Base-by-base conservation (phyloP, 2,329 filamentous ascomycete species). In the Fusarium mexicanum region DNA sequence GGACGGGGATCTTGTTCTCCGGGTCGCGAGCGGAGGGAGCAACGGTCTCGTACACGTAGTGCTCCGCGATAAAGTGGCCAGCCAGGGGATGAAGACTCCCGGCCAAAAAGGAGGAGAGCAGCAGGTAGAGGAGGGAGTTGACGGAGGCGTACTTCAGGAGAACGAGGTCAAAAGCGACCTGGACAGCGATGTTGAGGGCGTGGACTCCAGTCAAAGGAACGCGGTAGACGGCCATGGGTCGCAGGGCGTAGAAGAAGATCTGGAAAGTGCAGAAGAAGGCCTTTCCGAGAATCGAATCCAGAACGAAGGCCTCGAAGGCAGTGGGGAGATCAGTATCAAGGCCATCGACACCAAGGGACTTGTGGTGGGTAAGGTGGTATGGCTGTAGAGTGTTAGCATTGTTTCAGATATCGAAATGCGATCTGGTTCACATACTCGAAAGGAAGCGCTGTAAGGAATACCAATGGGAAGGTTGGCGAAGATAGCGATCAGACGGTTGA, bases 201-300 rank as follows among this genome's bases (percentile, higher is more conserved):
- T 98, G 95, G 66, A 98, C 91, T 80, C 88, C 89, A 60, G 96
- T 98, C 82, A 98, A 90, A 43, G 96, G 94, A 10, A 98, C 89
- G 78, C 91, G 90, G 88, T 98, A 98, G 77, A 99, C 90, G 84
- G 95, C 92, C 93, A 98, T 98, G 70, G 96, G 96, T 22, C 96
- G 94, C 58, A 99, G 84, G 79, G 96, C 96, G 86, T 99, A 99
- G 89, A 99, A 99, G 81, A 99, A 90, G 83, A 99, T 98, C 85
- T 99, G 96, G 86, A 98, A 99, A 76, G 96, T 99, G 86, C 93
- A 96, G 89, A 99, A 99, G 87, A 99, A 99, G 76, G 96, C 92
- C 85, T 99, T 99, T 82, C 96, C 96, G 24, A 96, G 90, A 78
- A 99, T 92, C 13, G 95, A 98, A 86, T 99, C 94, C 79, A 99